phyloP scores from a whole-genome alignment of 768 basidiomycete species.

The Lentinula sp. region DNA sequence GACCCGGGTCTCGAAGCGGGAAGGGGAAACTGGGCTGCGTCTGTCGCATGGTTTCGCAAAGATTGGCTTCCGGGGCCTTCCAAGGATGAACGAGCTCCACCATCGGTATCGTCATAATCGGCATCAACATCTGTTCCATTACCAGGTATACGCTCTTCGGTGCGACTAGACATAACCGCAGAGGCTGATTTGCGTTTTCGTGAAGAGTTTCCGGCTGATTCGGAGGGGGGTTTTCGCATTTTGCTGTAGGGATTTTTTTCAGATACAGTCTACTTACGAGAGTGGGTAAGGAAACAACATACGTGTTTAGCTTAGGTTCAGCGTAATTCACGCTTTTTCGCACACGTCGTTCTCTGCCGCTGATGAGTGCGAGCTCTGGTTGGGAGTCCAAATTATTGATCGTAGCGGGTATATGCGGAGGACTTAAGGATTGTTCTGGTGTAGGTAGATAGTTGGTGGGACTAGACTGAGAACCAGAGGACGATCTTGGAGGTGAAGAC shows the following conservation, averaged over 20 bases:
- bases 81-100: conserved; percentile 32
- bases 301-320: conserved; percentile 88
- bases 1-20: conserved; percentile 30
- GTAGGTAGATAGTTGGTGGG: conserved; percentile 27
- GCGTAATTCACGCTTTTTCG: conserved; percentile 84
- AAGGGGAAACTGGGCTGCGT: conserved; percentile 29
- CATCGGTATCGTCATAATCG: conserved; percentile 27
- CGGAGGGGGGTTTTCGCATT: conserved; percentile 81
- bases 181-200: conserved; percentile 39
- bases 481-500: conserved; percentile 34
- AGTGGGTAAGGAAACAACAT: conserved; percentile 20
- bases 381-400: conserved; percentile 25
- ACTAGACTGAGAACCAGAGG: conserved; percentile 8
- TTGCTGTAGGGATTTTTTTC: conserved; percentile 28
- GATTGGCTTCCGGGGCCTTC: conserved; percentile 16
- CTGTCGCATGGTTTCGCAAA: conserved; percentile 12
- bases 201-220: conserved; percentile 27
- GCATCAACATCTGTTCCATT: conserved; percentile 14
- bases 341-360: conserved; percentile 48
- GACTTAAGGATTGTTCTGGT: conserved; percentile 44
- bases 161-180: conserved; percentile 27
- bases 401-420: conserved; percentile 26
- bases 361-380: conserved; percentile 16
- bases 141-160: conserved; percentile 13
- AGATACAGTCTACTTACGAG: not conserved